Conservation (phyloP, 108 stramenopile genomes). For the Conticribra weissflogii region DNA sequence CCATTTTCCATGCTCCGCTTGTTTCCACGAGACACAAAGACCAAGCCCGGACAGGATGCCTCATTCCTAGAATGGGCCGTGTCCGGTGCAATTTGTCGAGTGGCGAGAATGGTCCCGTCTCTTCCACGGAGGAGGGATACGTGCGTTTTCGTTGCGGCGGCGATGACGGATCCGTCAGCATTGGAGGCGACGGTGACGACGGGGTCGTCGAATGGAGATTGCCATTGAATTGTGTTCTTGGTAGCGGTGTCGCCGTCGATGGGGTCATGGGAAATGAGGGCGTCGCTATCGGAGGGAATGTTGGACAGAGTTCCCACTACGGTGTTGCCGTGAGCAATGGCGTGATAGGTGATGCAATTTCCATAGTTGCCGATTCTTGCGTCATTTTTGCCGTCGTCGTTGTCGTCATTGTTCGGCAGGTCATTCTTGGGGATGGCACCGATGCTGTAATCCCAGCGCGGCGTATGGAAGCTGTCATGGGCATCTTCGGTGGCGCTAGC, state of each 20-base stretch:
- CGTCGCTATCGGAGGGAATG: background rate
- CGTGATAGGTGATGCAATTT: conserved; percentile 26
- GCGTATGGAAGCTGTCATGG: too few species aligned
- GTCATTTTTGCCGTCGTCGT: background rate
- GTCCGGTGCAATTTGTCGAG: conserved; percentile 48
- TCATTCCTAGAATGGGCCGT: background rate
- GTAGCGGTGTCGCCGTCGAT: background rate
- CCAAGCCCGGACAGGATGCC: background rate
- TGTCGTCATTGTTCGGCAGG: background rate
- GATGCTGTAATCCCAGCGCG: background rate
- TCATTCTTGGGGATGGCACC: background rate
- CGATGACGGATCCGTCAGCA: conserved; percentile 59
- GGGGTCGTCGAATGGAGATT: conserved; percentile 47
- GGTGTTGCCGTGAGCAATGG: conserved; percentile 21
- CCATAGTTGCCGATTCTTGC: background rate
- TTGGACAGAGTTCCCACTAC: conserved; percentile 21
- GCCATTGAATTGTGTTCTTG: conserved; percentile 6
- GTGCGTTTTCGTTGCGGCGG: conserved; percentile 57
- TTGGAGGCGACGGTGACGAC: conserved; percentile 58
- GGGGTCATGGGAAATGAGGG: background rate
- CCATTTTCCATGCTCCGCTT: conserved; percentile 18
- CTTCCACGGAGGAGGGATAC: conserved; percentile 61
- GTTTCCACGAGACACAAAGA: conserved; percentile 9
- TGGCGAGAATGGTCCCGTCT: conserved; percentile 68
- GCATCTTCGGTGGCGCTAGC: background rate